Evolutionary conservation across 2,329 filamentous ascomycete species (phyloP), one percentile per base, ranked within the genome.

Genomic region (Arthrobotrys iridis): DNA sequence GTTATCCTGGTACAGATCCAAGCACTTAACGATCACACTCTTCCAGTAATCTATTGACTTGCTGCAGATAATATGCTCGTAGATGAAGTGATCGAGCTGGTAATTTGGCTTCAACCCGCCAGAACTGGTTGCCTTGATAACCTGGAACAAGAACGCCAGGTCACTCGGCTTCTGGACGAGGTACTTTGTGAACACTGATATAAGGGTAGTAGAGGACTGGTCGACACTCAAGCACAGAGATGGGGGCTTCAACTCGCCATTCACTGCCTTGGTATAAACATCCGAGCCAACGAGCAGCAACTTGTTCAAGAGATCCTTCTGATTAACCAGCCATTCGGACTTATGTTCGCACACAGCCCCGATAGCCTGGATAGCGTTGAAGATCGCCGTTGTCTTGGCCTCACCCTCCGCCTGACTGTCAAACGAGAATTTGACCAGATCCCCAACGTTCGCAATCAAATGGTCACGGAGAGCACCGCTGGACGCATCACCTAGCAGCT

Each of bases 301-400:
- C 30, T 88, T 88, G 22, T 88, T 87, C 83, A 95, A 87, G 28
- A 89, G 79, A 60, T 85, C 84, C 5, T 85, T 83, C 57, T 88
- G 84, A 0, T 83, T 83, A 13, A 86, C 83, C 13, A 91, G 83
- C 92, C 92, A 96, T 28, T 86, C 85, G 79, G 86, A 86, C 11
- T 87, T 83, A 79, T 88, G 90, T 28, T 88, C 86, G 79, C 88
- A 91, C 43, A 98, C 86, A 0, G 94, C 91, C 79, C 94, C 88
- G 18, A 95, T 88, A 33, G 95, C 86, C 79, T 96, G 92, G 75
- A 99, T 91, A 0, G 91, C 90, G 81, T 97, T 98, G 81, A 98
- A 89, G 62, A 92, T 87, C 28, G 91, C 90, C 41, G 87, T 83
- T 76, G 86, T 88, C 78, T 85, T 87, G 33, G 89, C 91, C 77